Conservation (phyloP, 495 filamentous ascomycete genomes). For the Penicillium soppii region DNA sequence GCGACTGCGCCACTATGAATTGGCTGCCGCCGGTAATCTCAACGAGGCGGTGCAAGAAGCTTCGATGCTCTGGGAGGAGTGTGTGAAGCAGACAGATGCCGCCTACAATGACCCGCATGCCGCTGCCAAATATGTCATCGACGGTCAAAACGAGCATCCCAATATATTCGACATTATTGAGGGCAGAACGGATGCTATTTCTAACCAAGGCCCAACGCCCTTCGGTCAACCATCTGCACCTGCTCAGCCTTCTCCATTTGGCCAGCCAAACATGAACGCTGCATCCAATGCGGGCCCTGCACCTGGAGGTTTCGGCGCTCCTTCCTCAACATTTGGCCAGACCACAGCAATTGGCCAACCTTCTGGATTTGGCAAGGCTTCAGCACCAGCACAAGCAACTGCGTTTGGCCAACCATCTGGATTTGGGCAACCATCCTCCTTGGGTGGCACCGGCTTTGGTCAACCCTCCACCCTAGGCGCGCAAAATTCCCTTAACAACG, state of each 20-base stretch:
- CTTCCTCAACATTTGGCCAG: slow-evolving; percentile 22
- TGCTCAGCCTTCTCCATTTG: slow-evolving; percentile 37
- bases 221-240: slow-evolving; percentile 39
- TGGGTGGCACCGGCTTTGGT: slow-evolving; percentile 20
- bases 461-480: slow-evolving; percentile 4
- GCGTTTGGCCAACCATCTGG: slow-evolving; percentile 31
- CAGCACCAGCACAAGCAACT: slow-evolving; percentile 29
- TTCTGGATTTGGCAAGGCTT: slow-evolving; percentile 20
- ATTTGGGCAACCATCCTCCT: slow-evolving; percentile 22
- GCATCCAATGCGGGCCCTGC: slow-evolving; percentile 6
- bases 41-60: slow-evolving; percentile 68
- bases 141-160: slow-evolving; percentile 69
- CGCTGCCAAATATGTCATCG: slow-evolving; percentile 69
- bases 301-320: slow-evolving; percentile 13
- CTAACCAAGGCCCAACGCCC: slow-evolving; percentile 19
- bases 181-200: slow-evolving; percentile 32
- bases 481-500: slow-evolving; percentile 28
- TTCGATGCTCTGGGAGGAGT: slow-evolving; percentile 53
- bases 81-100: slow-evolving; percentile 66
- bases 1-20: slow-evolving; percentile 64
- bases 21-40: slow-evolving; percentile 56
- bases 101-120: slow-evolving; percentile 65
- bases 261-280: slow-evolving; percentile 20
- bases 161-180: slow-evolving; percentile 75
- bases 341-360: slow-evolving; percentile 23